Evolutionary conservation across 2,329 filamentous ascomycete species (phyloP).

Genomic region (Nannizziopsis barbatae): DNA sequence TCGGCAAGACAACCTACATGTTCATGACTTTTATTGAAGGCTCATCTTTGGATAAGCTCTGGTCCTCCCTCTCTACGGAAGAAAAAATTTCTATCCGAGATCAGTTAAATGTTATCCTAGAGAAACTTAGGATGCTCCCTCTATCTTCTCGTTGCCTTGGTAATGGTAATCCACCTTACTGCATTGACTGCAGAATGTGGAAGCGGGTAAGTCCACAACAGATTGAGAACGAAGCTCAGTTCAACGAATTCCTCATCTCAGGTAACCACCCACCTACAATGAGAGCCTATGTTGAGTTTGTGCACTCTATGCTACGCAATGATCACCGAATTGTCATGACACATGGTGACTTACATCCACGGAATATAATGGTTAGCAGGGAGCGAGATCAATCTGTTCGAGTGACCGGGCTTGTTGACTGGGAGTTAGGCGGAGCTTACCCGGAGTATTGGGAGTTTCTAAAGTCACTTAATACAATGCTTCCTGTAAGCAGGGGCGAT

Average conservation of each 20-base stretch:
- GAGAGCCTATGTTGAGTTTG: slow-evolving; percentile 10
- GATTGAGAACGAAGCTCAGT: slow-evolving; percentile 26
- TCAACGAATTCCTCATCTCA: slow-evolving; percentile 29
- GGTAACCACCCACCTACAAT: slow-evolving; percentile 24
- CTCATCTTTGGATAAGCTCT: slow-evolving; percentile 10
- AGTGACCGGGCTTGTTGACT: slow-evolving; percentile 19
- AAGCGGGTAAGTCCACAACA: slow-evolving; percentile 17
- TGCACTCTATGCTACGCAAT: neutral
- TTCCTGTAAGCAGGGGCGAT: slow-evolving; percentile 9
- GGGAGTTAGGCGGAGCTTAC: slow-evolving; percentile 19
- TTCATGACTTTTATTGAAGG: slow-evolving; percentile 8
- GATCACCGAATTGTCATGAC: slow-evolving; percentile 16
- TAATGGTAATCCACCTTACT: slow-evolving; percentile 9
- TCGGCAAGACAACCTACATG: slow-evolving; percentile 3
- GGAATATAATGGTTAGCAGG: slow-evolving; percentile 18
- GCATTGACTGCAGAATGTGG: slow-evolving; percentile 12
- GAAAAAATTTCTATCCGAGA: slow-evolving; percentile 6
- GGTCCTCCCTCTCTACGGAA: slow-evolving; percentile 1
- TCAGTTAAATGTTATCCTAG: slow-evolving; percentile 9
- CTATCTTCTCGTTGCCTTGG: slow-evolving; percentile 10
- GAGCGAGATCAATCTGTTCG: slow-evolving; percentile 11
- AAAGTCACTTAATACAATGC: slow-evolving; percentile 13
- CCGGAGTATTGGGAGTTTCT: slow-evolving; percentile 20
- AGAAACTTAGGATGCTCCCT: slow-evolving; percentile 6
- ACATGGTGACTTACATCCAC: slow-evolving; percentile 19